Conservation (phyloP, 2,329 filamentous ascomycete genomes). For the Aureobasidium pullulans region DNA sequence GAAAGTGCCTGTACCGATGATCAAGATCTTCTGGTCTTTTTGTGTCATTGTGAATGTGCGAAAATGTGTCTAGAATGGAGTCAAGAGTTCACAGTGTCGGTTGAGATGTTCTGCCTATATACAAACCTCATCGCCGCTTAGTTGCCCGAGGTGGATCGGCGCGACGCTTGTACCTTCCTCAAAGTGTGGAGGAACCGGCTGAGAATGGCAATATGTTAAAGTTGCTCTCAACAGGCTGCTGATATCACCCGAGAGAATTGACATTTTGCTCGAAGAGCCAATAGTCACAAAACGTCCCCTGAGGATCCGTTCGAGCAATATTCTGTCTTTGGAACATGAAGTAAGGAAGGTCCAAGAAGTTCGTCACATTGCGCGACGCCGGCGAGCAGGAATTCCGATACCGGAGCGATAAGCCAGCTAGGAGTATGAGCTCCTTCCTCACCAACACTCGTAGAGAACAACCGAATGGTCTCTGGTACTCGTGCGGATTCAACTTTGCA, state of each 20-base stretch:
- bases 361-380: background rate
- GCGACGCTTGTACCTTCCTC: constrained; percentile 10
- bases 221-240: background rate
- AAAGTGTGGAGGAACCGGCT: background rate
- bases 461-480: too few species aligned
- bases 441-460: too few species aligned
- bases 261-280: too few species aligned
- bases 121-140: constrained; percentile 3
- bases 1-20: constrained; percentile 45
- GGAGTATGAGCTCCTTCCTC: too few species aligned
- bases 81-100: too few species aligned
- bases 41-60: background rate
- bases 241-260: background rate
- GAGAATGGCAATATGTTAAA: background rate
- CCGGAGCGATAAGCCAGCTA: background rate
- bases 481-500: too few species aligned
- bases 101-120: background rate
- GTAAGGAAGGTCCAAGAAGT: background rate
- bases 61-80: background rate
- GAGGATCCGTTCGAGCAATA: background rate
- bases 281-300: too few species aligned
- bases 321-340: background rate
- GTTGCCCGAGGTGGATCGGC: background rate
- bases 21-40: constrained; percentile 35
- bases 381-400: background rate